Evolutionary conservation across 495 filamentous ascomycete species (phyloP), one percentile per base, ranked within the genome.

Genomic region (Hyaloscypha hepaticicola): DNA sequence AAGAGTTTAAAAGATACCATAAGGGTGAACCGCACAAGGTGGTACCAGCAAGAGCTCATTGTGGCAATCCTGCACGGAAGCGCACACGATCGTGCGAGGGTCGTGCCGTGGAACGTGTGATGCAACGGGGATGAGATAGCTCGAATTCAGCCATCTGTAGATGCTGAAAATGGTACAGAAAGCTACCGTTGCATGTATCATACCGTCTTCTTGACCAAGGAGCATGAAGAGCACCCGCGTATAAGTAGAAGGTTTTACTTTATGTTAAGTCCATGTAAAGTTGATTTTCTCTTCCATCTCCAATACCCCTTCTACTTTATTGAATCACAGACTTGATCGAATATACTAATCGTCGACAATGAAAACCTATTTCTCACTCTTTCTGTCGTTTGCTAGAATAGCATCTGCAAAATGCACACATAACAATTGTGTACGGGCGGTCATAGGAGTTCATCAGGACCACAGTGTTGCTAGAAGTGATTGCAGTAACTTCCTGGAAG

Each of bases 381-480:
- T 29, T 19, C 22, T 64, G 14, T 50, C 34, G 4, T 34, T 57
- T 7, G 29, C 26, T 21, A 25, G 53, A 14, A 21, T 45, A 4
- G 38, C 38, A 45, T 45, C 34, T 12, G 21, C 49, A 41, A 31
- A 24, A 33, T 65, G 62, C 26, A 26, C 19, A 3, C n/a, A 58
- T 48, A 24, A 61, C 51, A 57, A 61, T 33, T 66, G 64, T 57
- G 19, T 19, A 25, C 64, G 58, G 22, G 64, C 64, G 0, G 28
- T 66, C 22, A 34, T 24, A 16, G 38, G 38, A 45, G 38, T 45
- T 45, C 7, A 45, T 19, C 38, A 45, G 4, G 11, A 1, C 38
- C 9, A 16, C 6, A 3, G 41, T 7, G 53, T 28, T 27, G 64
- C 31, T 1, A 61, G 22, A 2, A 53, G 31, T 16, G 65, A 67